phyloP scores from a whole-genome alignment of 2,329 filamentous ascomycete genomes.

The Clathrospora elynae region DNA sequence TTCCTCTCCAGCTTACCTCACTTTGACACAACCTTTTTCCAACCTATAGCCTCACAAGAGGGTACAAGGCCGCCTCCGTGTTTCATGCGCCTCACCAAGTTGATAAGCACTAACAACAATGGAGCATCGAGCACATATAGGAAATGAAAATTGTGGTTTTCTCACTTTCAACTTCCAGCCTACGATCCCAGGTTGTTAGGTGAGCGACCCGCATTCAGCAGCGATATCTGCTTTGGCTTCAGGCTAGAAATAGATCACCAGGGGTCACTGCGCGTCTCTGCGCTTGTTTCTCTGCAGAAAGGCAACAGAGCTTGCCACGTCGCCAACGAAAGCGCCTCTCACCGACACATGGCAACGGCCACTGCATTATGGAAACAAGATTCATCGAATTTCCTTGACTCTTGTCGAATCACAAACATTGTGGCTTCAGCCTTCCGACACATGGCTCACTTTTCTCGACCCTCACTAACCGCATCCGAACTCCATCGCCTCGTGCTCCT shows the following conservation, averaged over 20 bases:
- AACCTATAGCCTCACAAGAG: too few species aligned
- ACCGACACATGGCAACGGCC: constrained; percentile 3
- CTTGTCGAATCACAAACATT: constrained; percentile 8
- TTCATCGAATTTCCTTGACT: constrained; percentile 3
- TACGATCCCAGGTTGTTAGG: constrained; percentile 7
- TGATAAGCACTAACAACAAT: constrained; percentile 4
- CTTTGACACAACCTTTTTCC: neutral
- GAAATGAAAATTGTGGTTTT: constrained; percentile 12
- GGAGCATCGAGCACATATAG: constrained; percentile 9
- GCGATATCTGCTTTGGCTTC: neutral
- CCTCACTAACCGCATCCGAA: constrained; percentile 14
- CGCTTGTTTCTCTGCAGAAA: constrained; percentile 6
- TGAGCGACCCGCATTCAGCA: constrained; percentile 5
- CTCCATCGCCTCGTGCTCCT: constrained; percentile 13
- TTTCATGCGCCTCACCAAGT: constrained; percentile 6
- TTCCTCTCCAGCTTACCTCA: neutral
- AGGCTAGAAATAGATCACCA: constrained; percentile 18
- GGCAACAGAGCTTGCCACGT: constrained; percentile 11
- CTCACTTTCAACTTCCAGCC: neutral
- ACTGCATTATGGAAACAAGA: constrained; percentile 11
- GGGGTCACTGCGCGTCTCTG: constrained; percentile 11
- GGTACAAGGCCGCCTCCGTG: neutral
- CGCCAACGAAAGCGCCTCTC: constrained; percentile 7
- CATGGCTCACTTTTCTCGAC: constrained; percentile 13
- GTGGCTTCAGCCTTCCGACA: constrained; percentile 14